Percentiles rank a stretch among this genome's conserved stretches.
Evolutionary conservation across 768 basidiomycete species (phyloP).

Genomic region (Tylopilus subfusipes): DNA sequence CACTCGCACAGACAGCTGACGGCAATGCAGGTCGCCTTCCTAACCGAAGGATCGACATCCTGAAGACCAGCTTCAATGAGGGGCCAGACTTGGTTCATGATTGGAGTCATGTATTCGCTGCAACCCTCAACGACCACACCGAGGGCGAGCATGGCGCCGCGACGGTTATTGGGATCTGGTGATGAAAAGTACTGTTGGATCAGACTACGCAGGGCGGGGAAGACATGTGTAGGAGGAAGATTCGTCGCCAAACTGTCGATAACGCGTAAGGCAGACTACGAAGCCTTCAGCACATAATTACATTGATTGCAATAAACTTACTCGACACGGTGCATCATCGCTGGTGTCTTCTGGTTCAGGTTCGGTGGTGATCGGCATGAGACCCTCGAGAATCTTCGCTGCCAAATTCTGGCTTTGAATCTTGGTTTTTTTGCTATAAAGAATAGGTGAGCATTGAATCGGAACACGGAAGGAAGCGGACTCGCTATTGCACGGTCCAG

Average conservation of each 20-base stretch:
- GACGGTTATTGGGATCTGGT: slow-evolving; percentile 71
- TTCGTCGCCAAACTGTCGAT: slow-evolving; percentile 90
- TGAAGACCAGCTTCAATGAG: slow-evolving; percentile 84
- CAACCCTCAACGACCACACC: slow-evolving; percentile 97
- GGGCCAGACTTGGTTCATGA: slow-evolving; percentile 91
- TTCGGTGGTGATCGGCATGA: slow-evolving; percentile 94
- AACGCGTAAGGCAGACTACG: slow-evolving; percentile 86
- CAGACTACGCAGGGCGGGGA: slow-evolving; percentile 82
- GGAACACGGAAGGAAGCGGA: background rate
- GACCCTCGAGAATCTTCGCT: slow-evolving; percentile 78
- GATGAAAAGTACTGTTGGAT: slow-evolving; percentile 86
- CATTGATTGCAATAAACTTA: slow-evolving; percentile 37
- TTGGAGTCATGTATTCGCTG: slow-evolving; percentile 94
- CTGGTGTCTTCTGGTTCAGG: slow-evolving; percentile 91
- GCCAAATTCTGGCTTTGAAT: slow-evolving; percentile 85
- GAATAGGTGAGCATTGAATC: background rate
- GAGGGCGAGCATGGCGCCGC: slow-evolving; percentile 91
- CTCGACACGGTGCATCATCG: slow-evolving; percentile 89
- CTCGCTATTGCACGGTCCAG: slow-evolving; percentile 96
- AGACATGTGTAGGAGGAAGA: slow-evolving; percentile 92
- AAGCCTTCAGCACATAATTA: slow-evolving; percentile 5
- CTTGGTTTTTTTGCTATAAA: slow-evolving; percentile 87
- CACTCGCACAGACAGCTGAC: slow-evolving; percentile 97
- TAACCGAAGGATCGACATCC: slow-evolving; percentile 79
- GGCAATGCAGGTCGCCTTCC: slow-evolving; percentile 94